Evolutionary conservation across 2,329 filamentous ascomycete genomes (phyloP), one percentile per base, ranked within the genome.

Genomic region (Aureobasidium namibiae): DNA sequence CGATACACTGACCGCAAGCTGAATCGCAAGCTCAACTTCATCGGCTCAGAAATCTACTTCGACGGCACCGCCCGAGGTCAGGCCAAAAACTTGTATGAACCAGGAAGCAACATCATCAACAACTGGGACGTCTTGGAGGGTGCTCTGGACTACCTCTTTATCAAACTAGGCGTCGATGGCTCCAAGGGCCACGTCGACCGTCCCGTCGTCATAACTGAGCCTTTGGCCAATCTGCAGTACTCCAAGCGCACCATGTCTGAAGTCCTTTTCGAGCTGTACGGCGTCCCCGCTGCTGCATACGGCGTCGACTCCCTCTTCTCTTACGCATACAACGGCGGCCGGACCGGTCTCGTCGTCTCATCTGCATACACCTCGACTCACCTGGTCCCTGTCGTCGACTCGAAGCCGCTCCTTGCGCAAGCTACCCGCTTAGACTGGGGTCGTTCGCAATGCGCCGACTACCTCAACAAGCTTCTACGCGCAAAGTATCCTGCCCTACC

Each of bases 121-220:
- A 97, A 97, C 71, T 99, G 95, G 91, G 94, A 99, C 73, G 92
- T 91, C 34, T 91, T 96, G 84, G 94, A 99, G 73, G 91, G 92
- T 61, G 80, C 96, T 5, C 76, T 99, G 48, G 94, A 99, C 75
- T 96, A 96, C 73, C 82, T 92, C 42, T 99, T 99, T 72, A 80
- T 96, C 65, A 97, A 96, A 75, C 77, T 99, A 58, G 94, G 94
- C 4, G 81, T 99, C 66, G 90, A 95, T 64, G 84, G 84, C 16
- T 78, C 79, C 4, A 83, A 87, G 50, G 90, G 89, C 9, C 79
- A 82, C 24, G 84, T 99, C 63, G 90, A 92, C 67, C 80, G 91
- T 67, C 92, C 92, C 1, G 83, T 99, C 61, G 87, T 99, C 65
- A 91, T 99, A 86, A 99, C 94, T 0, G 94, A 99, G 74, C 87